Base-by-base conservation (phyloP, 768 basidiomycete genomes). In the Russula brevipes region DNA sequence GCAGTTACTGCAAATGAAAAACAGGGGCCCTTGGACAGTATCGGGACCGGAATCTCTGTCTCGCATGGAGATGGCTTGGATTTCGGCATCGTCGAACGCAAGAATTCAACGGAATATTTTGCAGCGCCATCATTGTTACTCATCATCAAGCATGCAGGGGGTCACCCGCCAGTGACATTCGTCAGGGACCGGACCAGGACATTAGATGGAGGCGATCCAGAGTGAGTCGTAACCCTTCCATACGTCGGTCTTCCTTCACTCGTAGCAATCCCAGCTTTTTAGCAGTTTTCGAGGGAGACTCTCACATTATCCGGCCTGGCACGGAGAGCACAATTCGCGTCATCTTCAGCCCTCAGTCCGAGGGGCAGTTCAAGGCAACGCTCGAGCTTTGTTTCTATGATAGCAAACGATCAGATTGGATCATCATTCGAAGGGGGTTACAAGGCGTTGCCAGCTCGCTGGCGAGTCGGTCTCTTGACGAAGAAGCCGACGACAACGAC, bases 41-140 rank as follows among this genome's bases (percentile, higher is more conserved):
- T 84, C 50, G 82, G 81, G 0, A 72, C 86, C 9, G 66, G 69
- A 0, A 71, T 86, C 2, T 70, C 74, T 4, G 67, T 68, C 54
- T 57, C 55, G 9, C 54, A 50, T 16, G 61, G 64, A 31, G 78
- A 78, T 2, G 71, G 74, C 6, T 69, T 82, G 10, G 79, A 87
- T 68, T 82, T 86, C 55, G 83, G 78, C 5, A 73, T 85, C 39
- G 69, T 86, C 7, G 79, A 81, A 16, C 69, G 72, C 4, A 59
- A 64, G 0, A 69, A 67, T n/a, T 77, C 76, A 1, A 50, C 59
- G 9, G 52, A 30, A 17, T 71, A 68, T 1, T 61, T 68, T 10
- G 46, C 45, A 8, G 56, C 50, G 5, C 59, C 47, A 16, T 36
- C 30, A 24, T 51, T 16, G 41, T 70, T 19, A 51, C 50, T 14